Percentiles rank a stretch among this genome's conserved stretches.
Conservation (phyloP, 805 yeast genomes). For the Wickerhamomyces canadensis region DNA sequence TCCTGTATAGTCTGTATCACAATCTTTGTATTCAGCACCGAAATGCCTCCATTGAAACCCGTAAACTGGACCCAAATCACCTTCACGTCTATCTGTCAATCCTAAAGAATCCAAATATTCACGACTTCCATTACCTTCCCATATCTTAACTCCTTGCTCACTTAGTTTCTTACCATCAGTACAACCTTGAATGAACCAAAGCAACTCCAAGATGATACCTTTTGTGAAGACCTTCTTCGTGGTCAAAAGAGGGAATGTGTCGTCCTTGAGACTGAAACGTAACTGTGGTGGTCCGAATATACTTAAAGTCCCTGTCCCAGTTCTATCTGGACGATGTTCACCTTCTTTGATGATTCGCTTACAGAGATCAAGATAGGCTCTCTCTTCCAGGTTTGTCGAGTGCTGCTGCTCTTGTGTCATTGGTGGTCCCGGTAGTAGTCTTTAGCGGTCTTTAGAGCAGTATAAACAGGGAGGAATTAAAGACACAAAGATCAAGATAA, state of each 20-base stretch:
- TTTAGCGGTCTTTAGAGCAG: not conserved
- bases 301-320: slow-evolving; percentile 94
- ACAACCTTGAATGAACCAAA: slow-evolving; percentile 89
- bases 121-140: slow-evolving; percentile 98
- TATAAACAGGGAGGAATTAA: not conserved
- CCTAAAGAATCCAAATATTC: slow-evolving; percentile 86
- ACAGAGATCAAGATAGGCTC: slow-evolving; percentile 82
- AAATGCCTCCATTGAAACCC: slow-evolving; percentile 99
- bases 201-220: slow-evolving; percentile 81
- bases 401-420: slow-evolving; percentile 11
- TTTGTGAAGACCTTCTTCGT: slow-evolving; percentile 89
- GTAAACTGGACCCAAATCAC: slow-evolving; percentile 96
- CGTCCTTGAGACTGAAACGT: slow-evolving; percentile 69
- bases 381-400: slow-evolving; percentile 49
- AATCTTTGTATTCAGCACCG: slow-evolving; percentile 86
- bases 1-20: slow-evolving; percentile 82
- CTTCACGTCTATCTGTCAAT: slow-evolving; percentile 72
- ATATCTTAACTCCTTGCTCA: slow-evolving; percentile 87
- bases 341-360: slow-evolving; percentile 73
- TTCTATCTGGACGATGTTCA: slow-evolving; percentile 89
- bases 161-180: slow-evolving; percentile 80
- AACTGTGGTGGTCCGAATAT: slow-evolving; percentile 95
- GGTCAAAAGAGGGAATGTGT: slow-evolving; percentile 80
- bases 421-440: not conserved
- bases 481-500: not conserved